phyloP scores from a whole-genome alignment of 805 yeast species.

The Priceomyces fermenticarens region DNA sequence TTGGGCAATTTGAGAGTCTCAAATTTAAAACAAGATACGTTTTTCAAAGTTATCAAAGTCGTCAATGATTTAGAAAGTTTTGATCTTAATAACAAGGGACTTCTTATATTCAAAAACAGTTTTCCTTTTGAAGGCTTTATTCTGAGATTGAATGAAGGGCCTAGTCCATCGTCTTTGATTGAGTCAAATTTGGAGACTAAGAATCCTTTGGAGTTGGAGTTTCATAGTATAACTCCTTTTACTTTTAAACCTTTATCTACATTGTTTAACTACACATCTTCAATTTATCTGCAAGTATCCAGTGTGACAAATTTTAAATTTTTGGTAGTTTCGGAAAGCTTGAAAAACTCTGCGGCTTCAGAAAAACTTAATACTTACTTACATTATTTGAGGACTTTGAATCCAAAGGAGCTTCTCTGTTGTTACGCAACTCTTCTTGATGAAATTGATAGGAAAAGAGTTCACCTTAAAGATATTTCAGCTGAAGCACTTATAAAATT shows the following conservation, averaged over 20 bases:
- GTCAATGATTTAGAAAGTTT: conserved; percentile 2
- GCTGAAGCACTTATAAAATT: conserved; percentile 9
- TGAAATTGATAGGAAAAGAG: not conserved
- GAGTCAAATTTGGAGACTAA: no score
- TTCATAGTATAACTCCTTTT: not conserved
- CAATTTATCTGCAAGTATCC: not conserved
- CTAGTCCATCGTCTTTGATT: no score
- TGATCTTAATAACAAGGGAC: not conserved
- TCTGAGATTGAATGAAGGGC: no score
- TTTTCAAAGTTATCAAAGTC: conserved; percentile 5
- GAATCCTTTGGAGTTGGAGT: no score
- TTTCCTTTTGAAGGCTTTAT: not conserved
- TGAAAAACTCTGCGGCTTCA: not conserved
- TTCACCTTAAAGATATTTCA: conserved; percentile 1
- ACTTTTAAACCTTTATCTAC: not conserved
- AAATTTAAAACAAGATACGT: conserved; percentile 1
- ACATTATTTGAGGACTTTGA: conserved; percentile 6
- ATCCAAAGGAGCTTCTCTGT: conserved; percentile 5
- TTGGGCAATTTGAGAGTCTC: conserved; percentile 7
- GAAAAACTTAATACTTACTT: not conserved
- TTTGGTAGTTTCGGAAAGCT: not conserved
- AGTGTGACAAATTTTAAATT: conserved; percentile 3
- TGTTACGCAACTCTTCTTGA: conserved; percentile 3
- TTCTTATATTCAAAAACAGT: not conserved
- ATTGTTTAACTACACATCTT: not conserved